These are phyloP conservation scores for Diaporthe velutina DNA, from an alignment of 2,329 filamentous ascomycete genomes.

Conservation along the genomic window DNA sequence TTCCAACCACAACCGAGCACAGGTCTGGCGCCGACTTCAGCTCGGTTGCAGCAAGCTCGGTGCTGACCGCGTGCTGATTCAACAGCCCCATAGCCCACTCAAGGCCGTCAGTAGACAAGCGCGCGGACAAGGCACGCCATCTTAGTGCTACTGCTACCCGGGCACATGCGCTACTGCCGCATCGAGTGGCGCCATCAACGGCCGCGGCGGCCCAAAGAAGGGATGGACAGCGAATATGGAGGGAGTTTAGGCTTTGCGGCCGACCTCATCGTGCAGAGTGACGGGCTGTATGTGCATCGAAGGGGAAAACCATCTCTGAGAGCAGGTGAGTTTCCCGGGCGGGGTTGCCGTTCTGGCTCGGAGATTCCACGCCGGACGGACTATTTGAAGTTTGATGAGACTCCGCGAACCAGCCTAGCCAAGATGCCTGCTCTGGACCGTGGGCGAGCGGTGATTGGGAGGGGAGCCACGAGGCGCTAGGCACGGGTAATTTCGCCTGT, in stretches of 20 bases:
- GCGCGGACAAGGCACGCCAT: slow-evolving; percentile 13
- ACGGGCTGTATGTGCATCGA: neutral
- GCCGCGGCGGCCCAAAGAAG: neutral
- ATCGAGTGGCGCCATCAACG: slow-evolving; percentile 4
- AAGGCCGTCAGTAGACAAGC: neutral
- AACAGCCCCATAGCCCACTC: neutral
- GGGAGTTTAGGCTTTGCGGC: neutral
- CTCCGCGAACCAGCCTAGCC: neutral
- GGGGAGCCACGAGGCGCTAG: slow-evolving; percentile 22
- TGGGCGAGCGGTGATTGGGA: slow-evolving; percentile 31
- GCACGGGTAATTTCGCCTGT: slow-evolving; percentile 38
- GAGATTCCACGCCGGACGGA: slow-evolving; percentile 12
- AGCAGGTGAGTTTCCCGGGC: neutral
- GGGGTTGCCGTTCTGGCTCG: slow-evolving; percentile 16
- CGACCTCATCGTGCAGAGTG: neutral
- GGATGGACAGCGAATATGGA: slow-evolving; percentile 8
- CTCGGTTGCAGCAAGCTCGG: neutral
- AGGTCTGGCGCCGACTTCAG: neutral
- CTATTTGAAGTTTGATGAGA: slow-evolving; percentile 24
- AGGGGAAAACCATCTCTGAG: neutral
- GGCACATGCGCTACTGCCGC: neutral
- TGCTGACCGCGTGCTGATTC: slow-evolving; percentile 18
- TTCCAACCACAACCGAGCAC: neutral
- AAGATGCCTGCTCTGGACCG: slow-evolving; percentile 9
- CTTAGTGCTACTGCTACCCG: neutral